Percentiles rank a stretch among this genome's conserved stretches.
Evolutionary conservation across 2,329 filamentous ascomycete genomes (phyloP).

Genomic region (Talaromyces pinophilus): DNA sequence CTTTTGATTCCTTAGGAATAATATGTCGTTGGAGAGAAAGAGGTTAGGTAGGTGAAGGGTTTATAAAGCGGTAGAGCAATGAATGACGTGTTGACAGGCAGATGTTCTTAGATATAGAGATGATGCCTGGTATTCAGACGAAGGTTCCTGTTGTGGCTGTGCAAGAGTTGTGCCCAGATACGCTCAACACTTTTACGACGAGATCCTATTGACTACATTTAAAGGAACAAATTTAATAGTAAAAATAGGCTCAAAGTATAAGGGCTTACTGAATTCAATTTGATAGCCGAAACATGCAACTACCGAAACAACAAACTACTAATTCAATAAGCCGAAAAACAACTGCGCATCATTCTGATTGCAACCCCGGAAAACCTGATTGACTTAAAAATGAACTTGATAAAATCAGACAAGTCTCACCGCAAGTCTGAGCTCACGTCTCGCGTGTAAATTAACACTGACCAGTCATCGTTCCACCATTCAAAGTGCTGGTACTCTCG

Average conservation of each 20-base stretch:
- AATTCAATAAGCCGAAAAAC: background rate
- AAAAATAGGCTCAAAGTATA: background rate
- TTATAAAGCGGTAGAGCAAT: background rate
- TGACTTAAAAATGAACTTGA: background rate
- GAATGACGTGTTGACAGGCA: background rate
- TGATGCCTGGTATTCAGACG: background rate
- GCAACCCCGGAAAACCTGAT: background rate
- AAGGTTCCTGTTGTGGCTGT: conserved; percentile 13
- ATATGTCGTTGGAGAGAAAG: background rate
- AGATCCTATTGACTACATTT: background rate
- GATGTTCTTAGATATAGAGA: background rate
- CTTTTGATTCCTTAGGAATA: background rate
- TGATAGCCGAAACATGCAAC: background rate
- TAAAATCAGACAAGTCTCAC: background rate
- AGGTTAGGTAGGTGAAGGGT: background rate
- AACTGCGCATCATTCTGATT: background rate
- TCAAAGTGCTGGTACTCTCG: conserved; percentile 47
- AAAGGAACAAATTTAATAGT: too few species aligned
- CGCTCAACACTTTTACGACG: background rate
- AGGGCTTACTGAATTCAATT: background rate
- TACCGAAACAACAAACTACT: background rate
- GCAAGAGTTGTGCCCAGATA: background rate
- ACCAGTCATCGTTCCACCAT: conserved; percentile 25
- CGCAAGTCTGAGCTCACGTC: background rate
- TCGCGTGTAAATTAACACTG: background rate